phyloP scores from a whole-genome alignment of 1,284 basidiomycete species.

The Boletus smithii region DNA sequence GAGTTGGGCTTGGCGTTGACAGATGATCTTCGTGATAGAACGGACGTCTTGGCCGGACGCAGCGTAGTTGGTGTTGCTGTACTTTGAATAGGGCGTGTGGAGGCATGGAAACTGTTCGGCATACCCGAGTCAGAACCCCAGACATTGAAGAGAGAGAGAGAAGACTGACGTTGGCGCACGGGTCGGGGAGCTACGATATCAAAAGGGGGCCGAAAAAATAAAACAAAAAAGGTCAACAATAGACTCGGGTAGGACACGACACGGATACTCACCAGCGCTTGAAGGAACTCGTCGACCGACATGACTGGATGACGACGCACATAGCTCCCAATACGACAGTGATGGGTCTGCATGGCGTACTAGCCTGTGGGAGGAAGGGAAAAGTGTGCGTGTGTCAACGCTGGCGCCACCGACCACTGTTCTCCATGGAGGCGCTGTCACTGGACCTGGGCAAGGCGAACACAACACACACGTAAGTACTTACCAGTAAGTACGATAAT shows the following conservation, averaged over 20 bases:
- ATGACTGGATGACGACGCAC: slow-evolving; percentile 8
- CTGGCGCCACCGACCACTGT: not conserved
- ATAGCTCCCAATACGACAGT: not conserved
- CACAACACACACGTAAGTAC: not conserved
- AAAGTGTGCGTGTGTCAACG: not conserved
- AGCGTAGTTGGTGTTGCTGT: slow-evolving; percentile 20
- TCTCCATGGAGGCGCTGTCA: not conserved
- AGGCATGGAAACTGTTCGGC: slow-evolving; percentile 6
- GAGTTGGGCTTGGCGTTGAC: slow-evolving; percentile 20
- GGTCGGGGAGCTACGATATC: slow-evolving; percentile 17
- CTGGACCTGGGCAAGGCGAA: slow-evolving; percentile 1
- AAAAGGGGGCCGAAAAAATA: too few species aligned
- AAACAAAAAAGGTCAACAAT: not conserved
- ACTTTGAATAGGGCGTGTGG: slow-evolving; percentile 20
- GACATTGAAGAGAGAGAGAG: not conserved
- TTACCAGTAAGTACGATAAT: too few species aligned
- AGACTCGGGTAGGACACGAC: not conserved
- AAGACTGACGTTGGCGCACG: slow-evolving; percentile 10
- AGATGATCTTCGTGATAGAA: slow-evolving; percentile 16
- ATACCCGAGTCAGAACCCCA: not conserved
- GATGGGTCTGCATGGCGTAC: slow-evolving; percentile 12
- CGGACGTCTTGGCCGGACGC: slow-evolving; percentile 18
- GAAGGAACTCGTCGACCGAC: slow-evolving; percentile 13
- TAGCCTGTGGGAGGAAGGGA: not conserved
- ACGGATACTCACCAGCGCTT: slow-evolving; percentile 9